These are phyloP conservation scores for Cytospora chrysosperma DNA, from an alignment of 2,329 filamentous ascomycete genomes.

Conservation along the genomic window DNA sequence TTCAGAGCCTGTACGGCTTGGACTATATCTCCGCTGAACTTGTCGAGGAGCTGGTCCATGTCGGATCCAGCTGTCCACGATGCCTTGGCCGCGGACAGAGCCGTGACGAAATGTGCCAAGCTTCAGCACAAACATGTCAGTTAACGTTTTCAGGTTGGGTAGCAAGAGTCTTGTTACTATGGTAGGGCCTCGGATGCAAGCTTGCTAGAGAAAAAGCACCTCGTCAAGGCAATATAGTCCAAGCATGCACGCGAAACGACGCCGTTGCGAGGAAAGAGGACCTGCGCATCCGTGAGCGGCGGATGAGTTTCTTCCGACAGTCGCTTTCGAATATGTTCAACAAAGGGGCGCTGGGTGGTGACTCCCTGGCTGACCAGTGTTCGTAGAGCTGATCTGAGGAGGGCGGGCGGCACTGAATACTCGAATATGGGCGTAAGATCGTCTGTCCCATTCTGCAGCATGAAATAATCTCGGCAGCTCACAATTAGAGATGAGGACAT, in stretches of 20 bases:
- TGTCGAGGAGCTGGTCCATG: conserved; percentile 28
- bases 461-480: conserved; percentile 15
- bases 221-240: conserved; percentile 33
- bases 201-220: conserved; percentile 40
- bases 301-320: conserved; percentile 29
- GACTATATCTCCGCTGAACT: conserved; percentile 37
- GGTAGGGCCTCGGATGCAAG: conserved; percentile 32
- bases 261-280: conserved; percentile 31
- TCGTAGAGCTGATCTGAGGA: conserved; percentile 36
- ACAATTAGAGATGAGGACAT: conserved; percentile 41
- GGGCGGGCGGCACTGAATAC: conserved; percentile 32
- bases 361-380: conserved; percentile 34
- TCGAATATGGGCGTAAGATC: neutral
- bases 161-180: conserved; percentile 27
- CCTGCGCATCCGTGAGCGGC: conserved; percentile 23
- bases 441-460: neutral
- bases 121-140: conserved; percentile 20
- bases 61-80: conserved; percentile 29
- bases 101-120: conserved; percentile 29
- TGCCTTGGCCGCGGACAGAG: conserved; percentile 25
- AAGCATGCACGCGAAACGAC: conserved; percentile 29
- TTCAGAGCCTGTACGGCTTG: conserved; percentile 40
- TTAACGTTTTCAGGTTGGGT: too few species aligned
- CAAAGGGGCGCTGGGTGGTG: conserved; percentile 33
- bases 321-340: conserved; percentile 34